phyloP scores from a whole-genome alignment of 352 stramenopile genomes.

The Globisporangium nunn region DNA sequence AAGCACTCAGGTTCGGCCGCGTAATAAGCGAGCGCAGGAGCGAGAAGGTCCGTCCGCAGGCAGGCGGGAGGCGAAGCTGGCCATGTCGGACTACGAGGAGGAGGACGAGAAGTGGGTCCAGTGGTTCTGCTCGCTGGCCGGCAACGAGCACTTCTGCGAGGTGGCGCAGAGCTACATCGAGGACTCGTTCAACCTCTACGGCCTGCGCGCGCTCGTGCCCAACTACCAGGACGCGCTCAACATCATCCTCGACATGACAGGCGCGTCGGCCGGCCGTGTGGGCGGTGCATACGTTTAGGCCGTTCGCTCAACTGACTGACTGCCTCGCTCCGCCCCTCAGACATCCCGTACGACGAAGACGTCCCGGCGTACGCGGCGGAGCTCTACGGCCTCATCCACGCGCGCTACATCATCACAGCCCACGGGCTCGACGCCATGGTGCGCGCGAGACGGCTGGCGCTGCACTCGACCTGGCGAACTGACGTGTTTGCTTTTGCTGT shows the following conservation, averaged over 20 bases:
- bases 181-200: constrained; percentile 93
- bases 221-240: constrained; percentile 90
- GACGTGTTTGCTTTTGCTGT: constrained; percentile 4
- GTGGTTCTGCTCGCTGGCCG: constrained; percentile 90
- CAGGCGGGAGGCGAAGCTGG: neutral
- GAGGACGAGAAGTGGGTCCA: constrained; percentile 91
- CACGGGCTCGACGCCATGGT: constrained; percentile 87
- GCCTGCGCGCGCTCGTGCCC: constrained; percentile 80
- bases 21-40: neutral
- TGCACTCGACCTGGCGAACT: neutral
- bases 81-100: constrained; percentile 88
- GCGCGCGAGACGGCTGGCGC: neutral
- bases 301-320: neutral
- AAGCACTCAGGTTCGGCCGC: neutral
- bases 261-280: constrained; percentile 16
- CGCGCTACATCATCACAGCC: constrained; percentile 87
- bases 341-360: constrained; percentile 87
- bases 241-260: constrained; percentile 89
- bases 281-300: neutral
- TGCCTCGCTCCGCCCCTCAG: constrained; percentile 15
- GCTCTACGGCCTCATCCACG: constrained; percentile 87
- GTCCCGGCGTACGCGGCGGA: constrained; percentile 82
- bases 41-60: neutral
- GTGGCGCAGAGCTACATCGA: constrained; percentile 91
- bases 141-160: constrained; percentile 91